Percentiles rank a stretch among this genome's conserved stretches.
phyloP scores from a whole-genome alignment of 2,329 filamentous ascomycete species.

The Colletotrichum theobromicola region DNA sequence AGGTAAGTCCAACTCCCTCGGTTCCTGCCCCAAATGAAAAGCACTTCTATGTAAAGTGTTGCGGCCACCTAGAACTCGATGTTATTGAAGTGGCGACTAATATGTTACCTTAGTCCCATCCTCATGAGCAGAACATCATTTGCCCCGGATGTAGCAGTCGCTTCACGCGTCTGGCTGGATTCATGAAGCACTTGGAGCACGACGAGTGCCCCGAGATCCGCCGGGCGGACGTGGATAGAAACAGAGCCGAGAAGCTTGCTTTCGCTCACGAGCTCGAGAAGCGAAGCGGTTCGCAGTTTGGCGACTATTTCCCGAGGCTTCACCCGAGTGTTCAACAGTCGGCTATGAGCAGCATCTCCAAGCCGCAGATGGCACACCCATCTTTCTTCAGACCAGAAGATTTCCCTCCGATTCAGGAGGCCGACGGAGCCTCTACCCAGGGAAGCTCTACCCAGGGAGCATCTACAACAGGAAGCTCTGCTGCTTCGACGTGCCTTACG shows the following conservation, averaged over 20 bases:
- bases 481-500: not conserved
- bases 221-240: slow-evolving; percentile 32
- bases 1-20: slow-evolving; percentile 12
- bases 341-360: not conserved
- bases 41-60: not conserved
- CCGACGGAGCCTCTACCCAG: slow-evolving; percentile 17
- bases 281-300: slow-evolving; percentile 20
- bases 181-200: slow-evolving; percentile 53
- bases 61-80: not conserved
- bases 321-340: slow-evolving; percentile 5
- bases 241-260: slow-evolving; percentile 40
- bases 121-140: slow-evolving; percentile 41
- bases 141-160: slow-evolving; percentile 52
- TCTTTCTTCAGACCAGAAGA: slow-evolving; percentile 14
- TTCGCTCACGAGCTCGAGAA: slow-evolving; percentile 36
- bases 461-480: not conserved
- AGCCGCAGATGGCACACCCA: slow-evolving; percentile 6
- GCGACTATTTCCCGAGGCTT: slow-evolving; percentile 21
- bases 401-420: slow-evolving; percentile 13
- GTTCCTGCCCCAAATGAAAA: not conserved
- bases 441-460: slow-evolving; percentile 30
- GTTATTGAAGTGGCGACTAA: not conserved
- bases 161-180: slow-evolving; percentile 40
- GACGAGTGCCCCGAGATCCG: slow-evolving; percentile 42
- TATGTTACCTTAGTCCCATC: slow-evolving; percentile 39